Conservation (phyloP, 768 basidiomycete species). For the Lyophyllum decastes region DNA sequence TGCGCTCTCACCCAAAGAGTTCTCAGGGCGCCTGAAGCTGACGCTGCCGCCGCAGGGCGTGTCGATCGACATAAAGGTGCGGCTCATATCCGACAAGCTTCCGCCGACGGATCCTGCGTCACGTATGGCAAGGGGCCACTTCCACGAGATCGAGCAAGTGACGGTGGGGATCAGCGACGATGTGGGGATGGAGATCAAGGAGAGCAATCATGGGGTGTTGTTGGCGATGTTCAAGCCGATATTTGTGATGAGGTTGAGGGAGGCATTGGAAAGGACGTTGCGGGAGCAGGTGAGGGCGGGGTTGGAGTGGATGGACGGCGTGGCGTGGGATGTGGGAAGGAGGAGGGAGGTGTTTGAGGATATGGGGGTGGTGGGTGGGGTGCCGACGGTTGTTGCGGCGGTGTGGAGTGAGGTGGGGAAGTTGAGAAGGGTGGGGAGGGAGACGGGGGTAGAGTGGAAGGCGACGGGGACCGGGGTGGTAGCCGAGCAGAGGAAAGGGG, state of each 20-base stretch:
- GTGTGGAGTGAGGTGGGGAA: constrained; percentile 72
- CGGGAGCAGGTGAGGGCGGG: constrained; percentile 52
- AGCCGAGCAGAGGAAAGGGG: constrained; percentile 42
- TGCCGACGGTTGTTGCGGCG: constrained; percentile 51
- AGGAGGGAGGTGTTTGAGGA: constrained; percentile 68
- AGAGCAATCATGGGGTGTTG: constrained; percentile 66
- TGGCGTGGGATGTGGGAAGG: constrained; percentile 59
- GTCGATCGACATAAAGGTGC: constrained; percentile 67
- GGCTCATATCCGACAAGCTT: constrained; percentile 55
- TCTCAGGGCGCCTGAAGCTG: constrained; percentile 63
- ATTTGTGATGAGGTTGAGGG: constrained; percentile 54
- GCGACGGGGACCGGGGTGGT: constrained; percentile 69
- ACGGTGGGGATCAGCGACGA: constrained; percentile 58
- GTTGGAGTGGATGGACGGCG: constrained; percentile 54
- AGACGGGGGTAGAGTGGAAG: constrained; percentile 40
- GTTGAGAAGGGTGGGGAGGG: constrained; percentile 39
- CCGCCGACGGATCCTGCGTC: constrained; percentile 34
- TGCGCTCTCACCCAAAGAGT: constrained; percentile 52
- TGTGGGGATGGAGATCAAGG: constrained; percentile 51
- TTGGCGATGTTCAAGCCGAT: constrained; percentile 65
- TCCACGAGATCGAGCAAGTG: constrained; percentile 59
- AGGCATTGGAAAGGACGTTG: constrained; percentile 61
- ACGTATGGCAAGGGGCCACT: constrained; percentile 47
- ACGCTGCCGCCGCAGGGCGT: constrained; percentile 66
- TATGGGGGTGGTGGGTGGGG: constrained; percentile 52